These are phyloP conservation scores for Copromyces sp. DNA, from an alignment of 495 filamentous ascomycete species.

Conservation along the genomic window DNA sequence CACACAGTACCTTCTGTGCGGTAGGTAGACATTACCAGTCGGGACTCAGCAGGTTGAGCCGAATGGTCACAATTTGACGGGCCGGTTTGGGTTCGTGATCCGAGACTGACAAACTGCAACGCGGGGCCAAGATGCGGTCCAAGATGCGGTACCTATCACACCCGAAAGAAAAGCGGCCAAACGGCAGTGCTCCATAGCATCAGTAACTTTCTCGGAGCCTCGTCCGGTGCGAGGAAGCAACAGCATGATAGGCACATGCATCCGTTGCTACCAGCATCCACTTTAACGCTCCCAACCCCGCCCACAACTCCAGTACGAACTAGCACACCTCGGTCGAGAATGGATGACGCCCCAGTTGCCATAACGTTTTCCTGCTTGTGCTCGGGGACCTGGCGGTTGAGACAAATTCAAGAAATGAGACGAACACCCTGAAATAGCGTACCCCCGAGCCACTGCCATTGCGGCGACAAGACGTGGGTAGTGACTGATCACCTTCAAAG, in stretches of 20 bases:
- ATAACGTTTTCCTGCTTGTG: not conserved
- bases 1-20: slow-evolving; percentile 19
- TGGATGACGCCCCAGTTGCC: not conserved
- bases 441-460: not conserved
- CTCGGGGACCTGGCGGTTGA: not conserved
- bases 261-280: not conserved
- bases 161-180: not conserved
- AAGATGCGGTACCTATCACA: not conserved
- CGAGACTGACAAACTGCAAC: not conserved
- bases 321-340: not conserved
- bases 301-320: not conserved
- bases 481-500: not conserved
- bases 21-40: slow-evolving; percentile 16
- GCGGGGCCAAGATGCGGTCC: not conserved
- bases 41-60: slow-evolving; percentile 4
- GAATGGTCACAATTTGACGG: not conserved
- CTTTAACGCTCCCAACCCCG: not conserved
- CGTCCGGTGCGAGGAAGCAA: not conserved
- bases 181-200: not conserved
- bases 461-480: not conserved
- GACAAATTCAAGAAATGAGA: not conserved
- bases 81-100: not conserved
- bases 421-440: not conserved
- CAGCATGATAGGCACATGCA: not conserved
- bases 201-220: not conserved